Percentiles rank a stretch among this genome's conserved stretches.
phyloP scores from a whole-genome alignment of 495 filamentous ascomycete genomes.

The Trichoderma orchidacearum region DNA sequence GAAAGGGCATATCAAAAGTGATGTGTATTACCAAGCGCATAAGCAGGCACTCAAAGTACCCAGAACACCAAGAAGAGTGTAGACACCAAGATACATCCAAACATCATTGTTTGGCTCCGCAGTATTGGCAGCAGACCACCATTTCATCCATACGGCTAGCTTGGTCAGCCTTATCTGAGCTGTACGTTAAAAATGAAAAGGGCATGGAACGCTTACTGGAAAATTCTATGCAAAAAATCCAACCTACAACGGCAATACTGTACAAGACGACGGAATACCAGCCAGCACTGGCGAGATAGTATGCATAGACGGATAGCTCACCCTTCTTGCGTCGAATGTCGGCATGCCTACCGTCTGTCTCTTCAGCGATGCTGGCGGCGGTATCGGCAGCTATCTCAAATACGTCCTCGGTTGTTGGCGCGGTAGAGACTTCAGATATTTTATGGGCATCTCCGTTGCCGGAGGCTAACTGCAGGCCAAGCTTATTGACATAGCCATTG shows the following conservation, averaged over 20 bases:
- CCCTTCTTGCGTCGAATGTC: slow-evolving; percentile 19
- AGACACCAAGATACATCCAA: slow-evolving; percentile 16
- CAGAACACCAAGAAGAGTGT: slow-evolving; percentile 10
- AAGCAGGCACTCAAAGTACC: slow-evolving; percentile 10
- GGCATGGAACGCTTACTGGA: slow-evolving; percentile 12
- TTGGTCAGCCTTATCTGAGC: neutral
- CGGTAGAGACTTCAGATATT: neutral
- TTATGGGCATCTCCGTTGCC: neutral
- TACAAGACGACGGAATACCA: slow-evolving; percentile 30
- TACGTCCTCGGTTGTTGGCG: neutral
- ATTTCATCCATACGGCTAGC: slow-evolving; percentile 16
- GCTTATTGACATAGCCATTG: neutral
- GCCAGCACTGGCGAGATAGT: slow-evolving; percentile 39
- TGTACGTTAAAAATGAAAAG: neutral
- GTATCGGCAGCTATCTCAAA: neutral
- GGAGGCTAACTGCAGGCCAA: neutral
- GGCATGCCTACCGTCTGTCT: slow-evolving; percentile 8
- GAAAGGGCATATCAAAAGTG: neutral
- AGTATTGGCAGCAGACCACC: slow-evolving; percentile 17
- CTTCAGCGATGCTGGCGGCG: slow-evolving; percentile 8
- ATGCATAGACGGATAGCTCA: slow-evolving; percentile 40
- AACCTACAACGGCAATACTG: slow-evolving; percentile 13
- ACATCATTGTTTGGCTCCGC: slow-evolving; percentile 10
- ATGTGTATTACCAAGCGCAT: slow-evolving; percentile 11
- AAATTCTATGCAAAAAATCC: slow-evolving; percentile 14